Evolutionary conservation across 768 basidiomycete genomes (phyloP).

Genomic region (Lanmaoa rubissima): DNA sequence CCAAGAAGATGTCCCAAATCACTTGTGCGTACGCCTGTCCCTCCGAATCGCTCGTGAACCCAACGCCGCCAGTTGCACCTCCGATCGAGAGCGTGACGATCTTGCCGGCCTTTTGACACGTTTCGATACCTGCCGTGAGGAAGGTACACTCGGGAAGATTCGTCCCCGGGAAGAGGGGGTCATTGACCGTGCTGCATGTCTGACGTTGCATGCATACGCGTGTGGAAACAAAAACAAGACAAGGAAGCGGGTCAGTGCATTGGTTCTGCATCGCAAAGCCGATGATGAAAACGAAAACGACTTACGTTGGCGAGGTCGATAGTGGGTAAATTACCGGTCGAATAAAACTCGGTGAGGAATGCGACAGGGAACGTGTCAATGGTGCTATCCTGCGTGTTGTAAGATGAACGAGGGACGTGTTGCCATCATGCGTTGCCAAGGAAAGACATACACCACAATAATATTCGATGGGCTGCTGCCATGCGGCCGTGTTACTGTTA

Average conservation of each 20-base stretch:
- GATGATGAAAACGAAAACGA: not conserved
- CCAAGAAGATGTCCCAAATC: constrained; percentile 69
- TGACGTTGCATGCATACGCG: constrained; percentile 20
- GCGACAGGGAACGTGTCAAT: constrained; percentile 62
- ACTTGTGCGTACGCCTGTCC: constrained; percentile 60
- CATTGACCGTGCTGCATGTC: constrained; percentile 61
- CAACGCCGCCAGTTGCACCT: constrained; percentile 59
- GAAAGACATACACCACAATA: constrained; percentile 29
- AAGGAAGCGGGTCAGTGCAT: not conserved
- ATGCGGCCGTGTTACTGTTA: constrained; percentile 21
- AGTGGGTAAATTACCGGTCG: constrained; percentile 53
- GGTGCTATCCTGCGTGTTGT: constrained; percentile 43
- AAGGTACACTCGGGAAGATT: constrained; percentile 58
- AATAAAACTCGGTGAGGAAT: constrained; percentile 60
- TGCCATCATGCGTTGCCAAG: not conserved
- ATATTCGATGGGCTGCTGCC: constrained; percentile 32
- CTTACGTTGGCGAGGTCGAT: constrained; percentile 61
- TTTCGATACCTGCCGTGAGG: constrained; percentile 58
- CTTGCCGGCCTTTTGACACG: constrained; percentile 66
- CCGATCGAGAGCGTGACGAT: constrained; percentile 58
- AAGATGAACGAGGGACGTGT: not conserved
- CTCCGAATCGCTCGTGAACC: constrained; percentile 57
- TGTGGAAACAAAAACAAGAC: not conserved
- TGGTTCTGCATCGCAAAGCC: not conserved
- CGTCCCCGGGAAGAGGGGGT: constrained; percentile 60